These are phyloP conservation scores for Syncephalastrum sp. DNA, from an alignment of 371 early-diverging fungal species.

Conservation along the genomic window DNA sequence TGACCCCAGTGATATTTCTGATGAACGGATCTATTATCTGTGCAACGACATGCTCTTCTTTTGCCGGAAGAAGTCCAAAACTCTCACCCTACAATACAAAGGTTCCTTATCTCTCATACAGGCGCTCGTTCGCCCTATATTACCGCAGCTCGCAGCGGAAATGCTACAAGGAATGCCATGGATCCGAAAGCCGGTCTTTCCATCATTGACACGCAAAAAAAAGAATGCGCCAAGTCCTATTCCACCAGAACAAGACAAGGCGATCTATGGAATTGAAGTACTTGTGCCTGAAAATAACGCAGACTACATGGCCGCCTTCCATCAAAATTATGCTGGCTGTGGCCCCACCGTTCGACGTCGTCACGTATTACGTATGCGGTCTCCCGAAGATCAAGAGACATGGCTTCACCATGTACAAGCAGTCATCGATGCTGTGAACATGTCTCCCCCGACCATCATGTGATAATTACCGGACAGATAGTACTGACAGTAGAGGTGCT, in stretches of 20 bases:
- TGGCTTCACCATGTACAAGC: constrained; percentile 14
- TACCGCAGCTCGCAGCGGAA: constrained; percentile 8
- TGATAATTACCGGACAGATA: too few species aligned
- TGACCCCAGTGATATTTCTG: constrained; percentile 18
- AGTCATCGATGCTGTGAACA: constrained; percentile 8
- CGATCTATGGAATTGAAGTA: constrained; percentile 30
- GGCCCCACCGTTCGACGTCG: constrained; percentile 12
- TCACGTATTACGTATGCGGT: constrained; percentile 22
- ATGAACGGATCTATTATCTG: constrained; percentile 28
- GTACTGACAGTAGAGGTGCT: constrained; percentile 25
- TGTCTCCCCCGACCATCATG: background rate
- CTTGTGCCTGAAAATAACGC: constrained; percentile 12
- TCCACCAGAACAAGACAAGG: background rate
- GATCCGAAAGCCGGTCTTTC: constrained; percentile 8
- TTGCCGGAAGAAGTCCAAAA: constrained; percentile 10
- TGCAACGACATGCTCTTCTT: constrained; percentile 20
- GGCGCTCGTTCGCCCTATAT: background rate
- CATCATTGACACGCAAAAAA: background rate
- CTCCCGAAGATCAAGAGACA: constrained; percentile 13
- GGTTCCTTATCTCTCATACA: background rate
- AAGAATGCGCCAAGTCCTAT: constrained; percentile 4
- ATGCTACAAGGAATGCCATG: constrained; percentile 6
- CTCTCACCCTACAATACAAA: background rate
- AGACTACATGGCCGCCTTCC: constrained; percentile 16
- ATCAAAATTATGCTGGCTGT: constrained; percentile 16